Evolutionary conservation across 2,329 filamentous ascomycete species (phyloP), one percentile per base, ranked within the genome.

Genomic region (Tolypocladium album): DNA sequence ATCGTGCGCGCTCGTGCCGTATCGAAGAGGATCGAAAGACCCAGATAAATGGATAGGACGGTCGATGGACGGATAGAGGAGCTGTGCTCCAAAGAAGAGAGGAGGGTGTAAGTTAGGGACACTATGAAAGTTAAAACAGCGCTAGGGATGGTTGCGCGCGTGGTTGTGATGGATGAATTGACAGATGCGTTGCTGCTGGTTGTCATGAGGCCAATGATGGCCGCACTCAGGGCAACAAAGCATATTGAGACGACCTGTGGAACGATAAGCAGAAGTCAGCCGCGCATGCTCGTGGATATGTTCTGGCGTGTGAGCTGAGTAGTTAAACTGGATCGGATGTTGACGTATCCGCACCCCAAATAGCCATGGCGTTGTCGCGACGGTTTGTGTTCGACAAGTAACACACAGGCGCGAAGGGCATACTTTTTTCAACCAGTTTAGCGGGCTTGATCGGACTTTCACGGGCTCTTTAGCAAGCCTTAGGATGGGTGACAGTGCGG

Each of bases 1-100:
- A 64, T n/a, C 1, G 64, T 65, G 45, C 63, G 63, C 13, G 61
- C 57, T 38, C 63, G 63, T 31, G 64, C 63, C n/a, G 50, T 55
- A 39, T 65, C 63, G 38, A 65, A 58, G 22, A 65, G 53, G 20
- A 63, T 55, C 13, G 64, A 63, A 38, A 64, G 43, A 1, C 55
- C 61, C 13, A 65, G 58, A 36, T 64, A 65, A 1, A 60, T 55
- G 24, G 61, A 64, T 6, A 65, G 55, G 13, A 65, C 38, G 17
- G 62, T 61, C 2, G 64, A 65, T 2, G 63, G 63, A 7, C 63
- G 63, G 17, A 65, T 50, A 5, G 60, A 62, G 8, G 53, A 53
- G 24, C 60, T 58, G 53, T 61, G 60, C 39, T 61, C 58, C n/a
- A 61, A 39, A 13, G 20, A 24, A 20, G 60, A 61, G 42, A 59